Conservation (phyloP, 2,329 filamentous ascomycete species). For the Cyphellophora attinorum region DNA sequence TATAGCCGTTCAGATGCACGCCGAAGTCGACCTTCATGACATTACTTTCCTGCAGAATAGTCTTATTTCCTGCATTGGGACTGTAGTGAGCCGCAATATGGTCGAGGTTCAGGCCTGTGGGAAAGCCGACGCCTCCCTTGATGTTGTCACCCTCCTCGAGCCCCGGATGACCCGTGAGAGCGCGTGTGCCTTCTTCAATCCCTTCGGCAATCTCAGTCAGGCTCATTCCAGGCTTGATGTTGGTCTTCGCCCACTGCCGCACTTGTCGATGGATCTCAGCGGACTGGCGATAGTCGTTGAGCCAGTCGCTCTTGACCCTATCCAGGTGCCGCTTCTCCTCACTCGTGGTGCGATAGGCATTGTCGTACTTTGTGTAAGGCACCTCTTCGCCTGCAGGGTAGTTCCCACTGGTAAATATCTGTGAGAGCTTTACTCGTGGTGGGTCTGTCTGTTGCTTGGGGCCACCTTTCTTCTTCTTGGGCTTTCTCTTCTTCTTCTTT, state of each 20-base stretch:
- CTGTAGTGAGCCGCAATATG: conserved; percentile 80
- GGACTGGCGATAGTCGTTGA: conserved; percentile 71
- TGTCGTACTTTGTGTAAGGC: conserved; percentile 70
- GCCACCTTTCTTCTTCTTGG: conserved; percentile 54
- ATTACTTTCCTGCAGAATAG: conserved; percentile 54
- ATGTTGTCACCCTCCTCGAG: conserved; percentile 69
- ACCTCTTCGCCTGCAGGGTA: conserved; percentile 73
- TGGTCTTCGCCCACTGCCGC: conserved; percentile 70
- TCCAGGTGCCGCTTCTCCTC: conserved; percentile 80
- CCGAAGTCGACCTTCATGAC: conserved; percentile 69
- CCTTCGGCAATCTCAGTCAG: conserved; percentile 75
- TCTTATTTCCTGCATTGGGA: conserved; percentile 79
- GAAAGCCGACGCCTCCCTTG: conserved; percentile 76
- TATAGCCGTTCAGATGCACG: conserved; percentile 60
- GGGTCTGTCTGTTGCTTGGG: conserved; percentile 67
- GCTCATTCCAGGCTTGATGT: conserved; percentile 70
- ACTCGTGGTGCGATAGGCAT: conserved; percentile 66
- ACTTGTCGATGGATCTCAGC: conserved; percentile 88
- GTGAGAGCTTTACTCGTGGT: conserved; percentile 62
- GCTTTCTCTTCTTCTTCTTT: conserved; percentile 75
- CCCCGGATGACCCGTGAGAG: conserved; percentile 66
- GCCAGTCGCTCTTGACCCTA: conserved; percentile 68
- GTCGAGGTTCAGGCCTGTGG: conserved; percentile 73
- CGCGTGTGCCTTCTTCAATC: conserved; percentile 76
- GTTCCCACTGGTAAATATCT: conserved; percentile 60